Evolutionary conservation across 1,284 basidiomycete genomes (phyloP).

Genomic region (Anthracocystis setariae): DNA sequence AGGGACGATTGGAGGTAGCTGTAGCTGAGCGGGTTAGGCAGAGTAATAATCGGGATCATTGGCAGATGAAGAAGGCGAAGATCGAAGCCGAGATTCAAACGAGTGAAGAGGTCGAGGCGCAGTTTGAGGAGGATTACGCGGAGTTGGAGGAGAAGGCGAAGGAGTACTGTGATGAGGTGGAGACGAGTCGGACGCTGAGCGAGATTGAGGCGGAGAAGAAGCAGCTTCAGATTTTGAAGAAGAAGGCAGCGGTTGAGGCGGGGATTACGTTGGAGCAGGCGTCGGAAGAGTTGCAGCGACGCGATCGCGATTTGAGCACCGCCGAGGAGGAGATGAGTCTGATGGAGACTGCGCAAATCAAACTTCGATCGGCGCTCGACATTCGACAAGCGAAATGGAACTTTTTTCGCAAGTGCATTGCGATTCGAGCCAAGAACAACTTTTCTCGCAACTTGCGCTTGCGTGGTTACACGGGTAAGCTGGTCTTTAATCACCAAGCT

Average conservation of each 20-base stretch:
- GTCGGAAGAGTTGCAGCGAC: slow-evolving; percentile 74
- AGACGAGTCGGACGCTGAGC: slow-evolving; percentile 73
- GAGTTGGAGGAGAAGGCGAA: slow-evolving; percentile 71
- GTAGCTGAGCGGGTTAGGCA: slow-evolving; percentile 62
- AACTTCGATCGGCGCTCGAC: slow-evolving; percentile 23
- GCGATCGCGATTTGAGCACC: slow-evolving; percentile 53
- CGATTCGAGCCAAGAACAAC: slow-evolving; percentile 81
- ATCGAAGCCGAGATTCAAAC: slow-evolving; percentile 51
- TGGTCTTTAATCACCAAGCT: slow-evolving; percentile 79
- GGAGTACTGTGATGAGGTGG: slow-evolving; percentile 73
- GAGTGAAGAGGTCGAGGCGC: slow-evolving; percentile 70
- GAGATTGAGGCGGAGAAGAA: slow-evolving; percentile 74
- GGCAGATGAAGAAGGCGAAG: slow-evolving; percentile 37
- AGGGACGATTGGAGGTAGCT: slow-evolving; percentile 48
- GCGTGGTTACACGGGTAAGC: slow-evolving; percentile 73
- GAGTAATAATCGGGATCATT: slow-evolving; percentile 50
- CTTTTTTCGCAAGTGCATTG: slow-evolving; percentile 84
- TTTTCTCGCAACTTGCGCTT: slow-evolving; percentile 84
- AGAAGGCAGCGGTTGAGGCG: slow-evolving; percentile 72
- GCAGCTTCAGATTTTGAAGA: slow-evolving; percentile 77
- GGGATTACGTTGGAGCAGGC: slow-evolving; percentile 82
- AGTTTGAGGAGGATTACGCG: slow-evolving; percentile 71
- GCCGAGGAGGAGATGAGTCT: slow-evolving; percentile 75
- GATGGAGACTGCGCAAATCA: slow-evolving; percentile 69
- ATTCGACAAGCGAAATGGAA: slow-evolving; percentile 75